Percentiles rank a stretch among this genome's conserved stretches.
phyloP scores from a whole-genome alignment of 1,139 yeast species.

The Geotrichum klebahnii region DNA sequence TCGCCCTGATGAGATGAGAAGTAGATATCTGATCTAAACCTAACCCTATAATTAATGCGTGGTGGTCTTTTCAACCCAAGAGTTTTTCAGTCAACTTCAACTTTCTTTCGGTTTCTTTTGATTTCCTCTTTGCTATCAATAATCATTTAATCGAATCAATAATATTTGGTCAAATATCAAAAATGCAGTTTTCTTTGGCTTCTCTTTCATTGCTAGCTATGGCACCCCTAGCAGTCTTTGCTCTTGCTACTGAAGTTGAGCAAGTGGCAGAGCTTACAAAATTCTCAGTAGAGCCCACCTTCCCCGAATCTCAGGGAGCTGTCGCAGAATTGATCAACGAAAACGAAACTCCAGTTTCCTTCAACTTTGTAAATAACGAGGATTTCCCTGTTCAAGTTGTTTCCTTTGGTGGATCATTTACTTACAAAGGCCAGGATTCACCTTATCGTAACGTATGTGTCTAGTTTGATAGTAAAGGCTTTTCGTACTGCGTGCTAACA shows the following conservation, averaged over 20 bases:
- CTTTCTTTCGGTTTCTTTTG: background rate
- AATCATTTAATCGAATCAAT: background rate
- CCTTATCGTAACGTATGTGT: conserved; percentile 22
- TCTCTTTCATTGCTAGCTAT: conserved; percentile 10
- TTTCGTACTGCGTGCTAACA: background rate
- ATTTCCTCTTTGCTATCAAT: background rate
- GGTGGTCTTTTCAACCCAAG: background rate
- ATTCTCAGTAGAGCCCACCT: conserved; percentile 12
- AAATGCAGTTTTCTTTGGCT: conserved; percentile 15
- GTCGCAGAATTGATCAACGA: conserved; percentile 42
- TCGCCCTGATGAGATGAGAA: background rate
- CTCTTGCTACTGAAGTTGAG: conserved; percentile 7
- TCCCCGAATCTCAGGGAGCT: conserved; percentile 20
- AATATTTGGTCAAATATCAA: background rate
- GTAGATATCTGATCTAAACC: background rate
- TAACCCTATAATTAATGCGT: background rate
- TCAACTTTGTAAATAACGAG: conserved; percentile 58
- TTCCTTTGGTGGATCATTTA: conserved; percentile 72
- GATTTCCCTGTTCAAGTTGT: conserved; percentile 52
- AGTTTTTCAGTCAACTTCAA: background rate
- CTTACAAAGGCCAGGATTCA: conserved; percentile 49
- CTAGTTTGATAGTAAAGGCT: background rate
- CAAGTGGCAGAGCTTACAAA: conserved; percentile 1
- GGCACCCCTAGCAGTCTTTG: conserved; percentile 9
- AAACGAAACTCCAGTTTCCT: conserved; percentile 53